Percentiles rank a stretch among this genome's conserved stretches.
Conservation (phyloP, 2,329 filamentous ascomycete species). For the Fusarium poae region DNA sequence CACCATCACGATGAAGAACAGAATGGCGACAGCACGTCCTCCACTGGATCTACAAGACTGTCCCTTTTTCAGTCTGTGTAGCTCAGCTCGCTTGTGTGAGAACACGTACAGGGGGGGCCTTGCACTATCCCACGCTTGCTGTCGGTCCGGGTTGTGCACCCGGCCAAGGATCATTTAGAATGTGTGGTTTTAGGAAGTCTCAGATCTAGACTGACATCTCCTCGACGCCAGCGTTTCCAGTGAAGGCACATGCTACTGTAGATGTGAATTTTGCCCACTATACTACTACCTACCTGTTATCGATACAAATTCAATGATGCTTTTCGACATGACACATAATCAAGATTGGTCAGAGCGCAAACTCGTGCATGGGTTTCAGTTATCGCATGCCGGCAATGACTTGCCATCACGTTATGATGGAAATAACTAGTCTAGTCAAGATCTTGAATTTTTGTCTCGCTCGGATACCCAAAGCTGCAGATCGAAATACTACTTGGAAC, state of each 20-base stretch:
- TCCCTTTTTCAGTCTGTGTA: constrained; percentile 30
- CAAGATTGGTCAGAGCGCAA: constrained; percentile 7
- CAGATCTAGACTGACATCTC: constrained; percentile 30
- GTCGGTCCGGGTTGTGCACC: constrained; percentile 39
- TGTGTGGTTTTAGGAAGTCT: constrained; percentile 23
- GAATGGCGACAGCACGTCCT: background rate
- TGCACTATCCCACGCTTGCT: constrained; percentile 28
- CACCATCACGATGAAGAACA: constrained; percentile 6
- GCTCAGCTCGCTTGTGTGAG: constrained; percentile 34
- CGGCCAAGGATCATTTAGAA: constrained; percentile 36
- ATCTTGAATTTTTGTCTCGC: constrained; percentile 1
- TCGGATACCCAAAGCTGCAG: background rate
- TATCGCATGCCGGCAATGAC: background rate
- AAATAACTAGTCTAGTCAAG: background rate
- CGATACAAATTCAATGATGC: constrained; percentile 2
- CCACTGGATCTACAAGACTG: constrained; percentile 19
- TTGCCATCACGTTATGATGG: background rate
- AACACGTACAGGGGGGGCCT: constrained; percentile 29
- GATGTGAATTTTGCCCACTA: constrained; percentile 7
- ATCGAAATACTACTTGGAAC: background rate
- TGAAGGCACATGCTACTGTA: constrained; percentile 20
- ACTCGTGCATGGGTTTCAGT: constrained; percentile 12
- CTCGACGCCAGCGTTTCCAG: constrained; percentile 44
- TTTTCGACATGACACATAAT: background rate
- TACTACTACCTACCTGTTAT: constrained; percentile 1